Base-by-base conservation (phyloP, 2,329 filamentous ascomycete genomes). In the Talaromyces atroroseus region DNA sequence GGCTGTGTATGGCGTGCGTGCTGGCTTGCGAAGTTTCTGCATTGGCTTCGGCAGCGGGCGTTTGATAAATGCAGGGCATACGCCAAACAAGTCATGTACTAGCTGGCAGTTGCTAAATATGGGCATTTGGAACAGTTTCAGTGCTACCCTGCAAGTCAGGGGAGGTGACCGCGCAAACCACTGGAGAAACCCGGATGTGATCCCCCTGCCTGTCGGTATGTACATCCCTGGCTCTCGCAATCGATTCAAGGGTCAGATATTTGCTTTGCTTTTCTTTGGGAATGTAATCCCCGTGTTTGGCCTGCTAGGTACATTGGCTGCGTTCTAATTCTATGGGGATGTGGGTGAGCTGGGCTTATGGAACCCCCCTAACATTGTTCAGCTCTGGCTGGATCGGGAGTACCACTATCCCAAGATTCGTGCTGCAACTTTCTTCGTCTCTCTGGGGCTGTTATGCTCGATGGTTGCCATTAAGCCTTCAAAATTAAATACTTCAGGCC, bases 401-500 rank as follows among this genome's bases (percentile, higher is more conserved):
- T 64, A 48, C 29, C n/a, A 65, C 51, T 65, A 66, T 23, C 60
- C 67, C 14, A 63, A 64, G 49, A 64, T 72, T 1, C 68, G 78
- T 3, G 76, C 76, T 1, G 76, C 68, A 0, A 72, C 73, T 3
- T 78, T 79, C 63, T 80, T 81, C 62, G 73, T 73, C 21, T 73
- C 74, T 2, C 60, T 75, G 7, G 77, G 74, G 0, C 66, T 80
- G 1, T 70, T 78, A 12, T 56, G 76, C 1, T 75, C 71, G 11
- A 76, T 79, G 60, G 66, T 81, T 21, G 76, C 73, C 5, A 74
- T 78, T 60, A 74, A 76, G 59, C 70, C 72, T 78, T 38, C 72
- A 77, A 55, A 82, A 82, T 61, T 73, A 74, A 0, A 74, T 80
- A 82, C 82, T 52, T 74, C 79, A 1, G 80, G 76, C 4, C 63